Conservation (phyloP, 108 stramenopile species). For the Halocafeteria seosinensis region DNA sequence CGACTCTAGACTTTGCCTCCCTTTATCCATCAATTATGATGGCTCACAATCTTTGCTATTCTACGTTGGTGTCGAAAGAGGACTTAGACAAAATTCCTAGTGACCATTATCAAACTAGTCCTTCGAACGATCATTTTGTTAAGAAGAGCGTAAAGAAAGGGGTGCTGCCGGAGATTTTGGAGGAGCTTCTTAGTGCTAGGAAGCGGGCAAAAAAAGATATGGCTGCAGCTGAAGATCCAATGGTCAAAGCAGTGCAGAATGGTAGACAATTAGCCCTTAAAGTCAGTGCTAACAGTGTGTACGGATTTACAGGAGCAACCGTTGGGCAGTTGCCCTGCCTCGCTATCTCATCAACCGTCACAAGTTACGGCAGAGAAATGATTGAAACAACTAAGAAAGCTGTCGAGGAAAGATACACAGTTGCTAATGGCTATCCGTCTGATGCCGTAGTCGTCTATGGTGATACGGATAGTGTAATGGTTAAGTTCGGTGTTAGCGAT, state of each 20-base stretch:
- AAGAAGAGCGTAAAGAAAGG: conserved; percentile 72
- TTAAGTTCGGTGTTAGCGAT: conserved; percentile 80
- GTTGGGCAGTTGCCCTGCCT: conserved; percentile 94
- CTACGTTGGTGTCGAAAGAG: conserved; percentile 58
- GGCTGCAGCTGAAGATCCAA: conserved; percentile 86
- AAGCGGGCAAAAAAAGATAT: conserved; percentile 98
- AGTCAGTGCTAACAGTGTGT: conserved; percentile 92
- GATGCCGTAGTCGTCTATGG: conserved; percentile 93
- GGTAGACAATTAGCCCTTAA: conserved; percentile 96
- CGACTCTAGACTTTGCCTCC: conserved; percentile 97
- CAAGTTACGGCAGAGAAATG: conserved; percentile 77
- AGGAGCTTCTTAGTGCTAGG: conserved; percentile 68
- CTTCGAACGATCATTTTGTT: conserved; percentile 76
- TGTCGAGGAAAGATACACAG: conserved; percentile 79
- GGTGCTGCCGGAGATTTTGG: conserved; percentile 83
- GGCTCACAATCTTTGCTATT: conserved; percentile 96
- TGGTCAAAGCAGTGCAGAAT: conserved; percentile 95
- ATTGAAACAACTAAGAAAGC: conserved; percentile 72
- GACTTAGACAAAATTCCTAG: conserved; percentile 52
- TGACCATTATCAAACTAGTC: conserved; percentile 59
- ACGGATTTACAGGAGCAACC: conserved; percentile 95
- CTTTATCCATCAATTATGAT: conserved; percentile 99
- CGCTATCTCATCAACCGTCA: conserved; percentile 85
- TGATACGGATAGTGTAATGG: conserved; percentile 96
- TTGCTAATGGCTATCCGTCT: conserved; percentile 71